Percentiles rank a stretch among this genome's conserved stretches.
phyloP scores from a whole-genome alignment of 2,329 filamentous ascomycete species.

The Aspergillus proliferans region DNA sequence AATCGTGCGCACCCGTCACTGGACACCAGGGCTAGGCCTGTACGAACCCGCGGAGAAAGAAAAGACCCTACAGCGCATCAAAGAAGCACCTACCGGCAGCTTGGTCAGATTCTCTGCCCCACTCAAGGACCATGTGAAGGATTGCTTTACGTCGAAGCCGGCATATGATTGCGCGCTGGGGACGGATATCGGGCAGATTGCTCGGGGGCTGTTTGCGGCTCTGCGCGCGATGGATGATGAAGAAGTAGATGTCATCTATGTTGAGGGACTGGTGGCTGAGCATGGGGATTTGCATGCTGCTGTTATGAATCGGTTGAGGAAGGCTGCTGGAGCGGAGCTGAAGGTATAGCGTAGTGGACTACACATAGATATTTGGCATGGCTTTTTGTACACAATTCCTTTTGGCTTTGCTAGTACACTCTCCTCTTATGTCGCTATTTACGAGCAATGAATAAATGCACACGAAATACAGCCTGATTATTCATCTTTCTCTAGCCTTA shows the following conservation, averaged over 20 bases:
- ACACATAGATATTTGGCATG: background rate
- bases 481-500: no score
- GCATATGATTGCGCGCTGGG: constrained; percentile 70
- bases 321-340: constrained; percentile 59
- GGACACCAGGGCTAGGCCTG: constrained; percentile 26
- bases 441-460: no score
- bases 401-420: background rate
- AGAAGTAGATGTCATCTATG: constrained; percentile 75
- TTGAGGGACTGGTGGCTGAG: constrained; percentile 71
- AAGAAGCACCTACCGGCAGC: constrained; percentile 18
- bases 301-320: constrained; percentile 76
- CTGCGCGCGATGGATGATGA: constrained; percentile 76
- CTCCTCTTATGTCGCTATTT: no score
- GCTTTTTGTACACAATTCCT: no score
- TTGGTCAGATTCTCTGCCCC: constrained; percentile 23
- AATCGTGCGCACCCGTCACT: constrained; percentile 35
- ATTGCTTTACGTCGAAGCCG: constrained; percentile 19
- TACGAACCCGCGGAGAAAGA: constrained; percentile 16
- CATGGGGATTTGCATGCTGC: constrained; percentile 78
- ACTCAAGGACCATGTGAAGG: constrained; percentile 16
- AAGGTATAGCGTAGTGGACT: constrained; percentile 33
- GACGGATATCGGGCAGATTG: constrained; percentile 63
- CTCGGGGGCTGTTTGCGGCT: constrained; percentile 80
- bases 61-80: constrained; percentile 15
- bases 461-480: no score